Evolutionary conservation across 2,329 filamentous ascomycete genomes (phyloP).

Genomic region (Exophiala dermatitidis): DNA sequence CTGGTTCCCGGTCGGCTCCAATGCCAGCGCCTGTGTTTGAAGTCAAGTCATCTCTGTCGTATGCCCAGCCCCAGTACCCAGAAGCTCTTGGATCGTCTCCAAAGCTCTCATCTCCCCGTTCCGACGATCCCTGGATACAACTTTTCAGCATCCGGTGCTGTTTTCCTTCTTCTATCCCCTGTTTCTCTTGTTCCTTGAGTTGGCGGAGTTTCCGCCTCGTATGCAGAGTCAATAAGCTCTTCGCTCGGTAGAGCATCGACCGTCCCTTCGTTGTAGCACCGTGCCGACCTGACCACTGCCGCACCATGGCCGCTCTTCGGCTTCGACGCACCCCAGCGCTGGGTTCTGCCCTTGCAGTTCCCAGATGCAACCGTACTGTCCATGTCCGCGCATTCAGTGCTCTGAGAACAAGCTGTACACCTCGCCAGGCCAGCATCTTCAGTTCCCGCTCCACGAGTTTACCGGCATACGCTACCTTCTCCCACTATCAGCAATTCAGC

Average conservation of each 20-base stretch:
- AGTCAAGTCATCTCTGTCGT: constrained; percentile 1
- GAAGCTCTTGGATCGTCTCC: constrained; percentile 9
- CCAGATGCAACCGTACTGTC: constrained; percentile 12
- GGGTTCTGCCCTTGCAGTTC: constrained; percentile 19
- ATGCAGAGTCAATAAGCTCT: constrained; percentile 16
- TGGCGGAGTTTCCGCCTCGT: constrained; percentile 16
- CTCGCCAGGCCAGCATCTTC: constrained; percentile 2
- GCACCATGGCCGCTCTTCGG: constrained; percentile 23
- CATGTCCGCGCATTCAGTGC: constrained; percentile 19
- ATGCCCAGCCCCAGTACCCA: constrained; percentile 10
- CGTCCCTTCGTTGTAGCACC: constrained; percentile 6
- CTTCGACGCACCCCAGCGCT: constrained; percentile 22
- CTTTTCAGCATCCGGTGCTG: not conserved
- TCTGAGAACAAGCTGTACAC: constrained; percentile 16
- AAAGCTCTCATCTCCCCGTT: constrained; percentile 11
- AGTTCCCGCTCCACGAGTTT: constrained; percentile 6
- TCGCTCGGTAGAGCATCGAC: constrained; percentile 20
- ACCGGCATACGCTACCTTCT: constrained; percentile 12
- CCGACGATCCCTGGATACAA: not conserved
- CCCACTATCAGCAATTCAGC: constrained; percentile 23
- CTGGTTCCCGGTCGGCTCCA: not conserved
- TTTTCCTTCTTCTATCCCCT: not conserved
- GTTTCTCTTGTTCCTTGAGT: constrained; percentile 6
- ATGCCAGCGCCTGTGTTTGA: not conserved
- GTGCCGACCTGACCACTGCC: not conserved